Conservation (phyloP, 1,284 basidiomycete species). For the Puccinia triticina region DNA sequence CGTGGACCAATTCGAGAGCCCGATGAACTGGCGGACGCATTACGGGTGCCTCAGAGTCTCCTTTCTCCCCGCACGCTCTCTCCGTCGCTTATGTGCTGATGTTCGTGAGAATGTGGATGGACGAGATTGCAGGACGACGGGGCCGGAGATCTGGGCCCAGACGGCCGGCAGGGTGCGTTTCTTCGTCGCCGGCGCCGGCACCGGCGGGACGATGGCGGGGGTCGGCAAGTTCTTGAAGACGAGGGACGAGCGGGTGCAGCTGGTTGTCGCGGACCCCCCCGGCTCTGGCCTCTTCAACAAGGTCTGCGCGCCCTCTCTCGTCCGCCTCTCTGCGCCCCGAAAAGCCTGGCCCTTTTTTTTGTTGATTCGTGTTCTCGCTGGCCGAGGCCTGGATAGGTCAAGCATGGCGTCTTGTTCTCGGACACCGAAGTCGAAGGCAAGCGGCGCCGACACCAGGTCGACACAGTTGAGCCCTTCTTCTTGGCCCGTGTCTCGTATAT, state of each 20-base stretch:
- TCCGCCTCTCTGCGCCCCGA: constrained; percentile 54
- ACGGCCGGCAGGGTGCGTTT: constrained; percentile 79
- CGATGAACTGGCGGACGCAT: constrained; percentile 36
- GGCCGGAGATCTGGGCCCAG: constrained; percentile 93
- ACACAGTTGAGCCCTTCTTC: constrained; percentile 23
- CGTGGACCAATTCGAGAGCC: constrained; percentile 78
- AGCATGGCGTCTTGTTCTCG: constrained; percentile 92
- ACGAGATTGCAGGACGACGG: constrained; percentile 76
- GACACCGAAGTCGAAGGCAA: constrained; percentile 88
- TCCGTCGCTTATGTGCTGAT: too few species aligned
- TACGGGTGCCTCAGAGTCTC: constrained; percentile 85
- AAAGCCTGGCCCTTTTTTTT: constrained; percentile 7
- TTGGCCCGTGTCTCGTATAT: too few species aligned
- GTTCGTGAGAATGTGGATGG: too few species aligned
- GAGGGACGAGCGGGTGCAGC: constrained; percentile 68
- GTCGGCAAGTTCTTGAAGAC: constrained; percentile 76
- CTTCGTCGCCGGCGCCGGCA: constrained; percentile 95
- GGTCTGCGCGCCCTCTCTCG: constrained; percentile 61
- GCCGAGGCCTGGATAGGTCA: too few species aligned
- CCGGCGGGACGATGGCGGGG: constrained; percentile 92
- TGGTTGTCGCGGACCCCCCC: constrained; percentile 86
- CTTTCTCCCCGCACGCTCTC: constrained; percentile 22
- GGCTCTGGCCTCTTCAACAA: constrained; percentile 96
- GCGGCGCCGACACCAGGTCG: constrained; percentile 78
- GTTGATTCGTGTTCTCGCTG: too few species aligned